These are phyloP conservation scores for Apiospora sp. DNA, from an alignment of 2,329 filamentous ascomycete species.

Conservation along the genomic window DNA sequence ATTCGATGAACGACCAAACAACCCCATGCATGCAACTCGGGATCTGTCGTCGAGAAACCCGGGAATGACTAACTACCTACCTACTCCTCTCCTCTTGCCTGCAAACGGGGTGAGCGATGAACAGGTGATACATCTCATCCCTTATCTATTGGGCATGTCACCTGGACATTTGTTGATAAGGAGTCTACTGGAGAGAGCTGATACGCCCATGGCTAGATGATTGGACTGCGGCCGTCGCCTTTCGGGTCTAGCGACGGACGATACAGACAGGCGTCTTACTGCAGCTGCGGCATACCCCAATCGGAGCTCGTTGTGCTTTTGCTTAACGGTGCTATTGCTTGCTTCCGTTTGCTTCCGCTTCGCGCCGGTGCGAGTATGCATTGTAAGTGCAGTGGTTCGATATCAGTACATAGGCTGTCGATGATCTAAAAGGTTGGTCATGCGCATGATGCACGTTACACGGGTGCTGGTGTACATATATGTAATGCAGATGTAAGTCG, in stretches of 20 bases:
- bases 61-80: not conserved
- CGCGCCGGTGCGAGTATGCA: not conserved
- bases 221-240: conserved; percentile 4
- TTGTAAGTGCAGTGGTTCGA: not conserved
- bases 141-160: conserved; percentile 2
- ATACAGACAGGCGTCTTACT: conserved; percentile 20
- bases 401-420: not conserved
- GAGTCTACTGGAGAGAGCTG: not conserved
- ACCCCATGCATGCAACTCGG: not conserved
- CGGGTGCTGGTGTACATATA: not conserved
- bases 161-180: not conserved
- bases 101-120: not conserved
- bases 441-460: conserved; percentile 21
- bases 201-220: not conserved
- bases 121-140: not conserved
- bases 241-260: not conserved
- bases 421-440: not conserved
- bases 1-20: not conserved
- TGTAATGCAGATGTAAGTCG: conserved; percentile 20
- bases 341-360: not conserved
- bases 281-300: conserved; percentile 3
- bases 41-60: not conserved
- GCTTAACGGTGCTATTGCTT: not conserved
- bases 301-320: not conserved
- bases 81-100: not conserved